A percentile compares a stretch with the other conserved stretches of the same genome.
phyloP scores from a whole-genome alignment of 768 basidiomycete species.

The Pleurotus ostreatus region DNA sequence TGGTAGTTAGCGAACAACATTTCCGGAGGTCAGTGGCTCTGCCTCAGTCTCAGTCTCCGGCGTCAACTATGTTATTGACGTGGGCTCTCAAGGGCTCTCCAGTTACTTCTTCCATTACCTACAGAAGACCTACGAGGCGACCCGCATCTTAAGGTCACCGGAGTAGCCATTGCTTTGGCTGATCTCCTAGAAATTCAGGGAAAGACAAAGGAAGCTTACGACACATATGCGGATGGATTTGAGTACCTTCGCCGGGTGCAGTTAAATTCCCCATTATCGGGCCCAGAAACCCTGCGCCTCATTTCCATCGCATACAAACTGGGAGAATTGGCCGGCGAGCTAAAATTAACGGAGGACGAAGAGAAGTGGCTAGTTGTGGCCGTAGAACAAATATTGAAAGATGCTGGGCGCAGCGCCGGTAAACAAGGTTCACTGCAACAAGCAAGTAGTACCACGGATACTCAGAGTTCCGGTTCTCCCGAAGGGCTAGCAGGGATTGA shows the following conservation, averaged over 20 bases:
- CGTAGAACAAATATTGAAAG: constrained; percentile 38
- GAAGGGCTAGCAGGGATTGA: constrained; percentile 46
- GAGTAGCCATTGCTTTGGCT: constrained; percentile 59
- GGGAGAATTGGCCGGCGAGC: constrained; percentile 33
- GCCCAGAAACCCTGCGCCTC: constrained; percentile 30
- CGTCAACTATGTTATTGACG: constrained; percentile 10
- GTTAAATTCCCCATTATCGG: constrained; percentile 15
- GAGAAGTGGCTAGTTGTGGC: constrained; percentile 39
- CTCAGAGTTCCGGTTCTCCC: constrained; percentile 14
- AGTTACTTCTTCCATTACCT: constrained; percentile 39
- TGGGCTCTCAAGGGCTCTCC: constrained; percentile 57
- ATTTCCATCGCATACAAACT: constrained; percentile 39
- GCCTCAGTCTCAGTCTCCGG: not conserved
- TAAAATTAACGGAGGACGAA: constrained; percentile 27
- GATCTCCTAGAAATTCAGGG: constrained; percentile 47
- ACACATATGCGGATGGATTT: constrained; percentile 33
- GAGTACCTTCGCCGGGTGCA: constrained; percentile 24
- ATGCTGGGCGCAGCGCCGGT: constrained; percentile 9
- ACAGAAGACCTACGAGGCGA: constrained; percentile 32
- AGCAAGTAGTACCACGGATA: not conserved
- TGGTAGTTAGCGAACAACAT: constrained; percentile 45
- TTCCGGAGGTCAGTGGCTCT: constrained; percentile 43
- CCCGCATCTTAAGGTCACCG: constrained; percentile 64
- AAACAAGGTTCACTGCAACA: not conserved
- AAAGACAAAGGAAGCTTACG: constrained; percentile 32